Conservation (phyloP, 768 basidiomycete genomes). For the Pleurotus cornucopiae region DNA sequence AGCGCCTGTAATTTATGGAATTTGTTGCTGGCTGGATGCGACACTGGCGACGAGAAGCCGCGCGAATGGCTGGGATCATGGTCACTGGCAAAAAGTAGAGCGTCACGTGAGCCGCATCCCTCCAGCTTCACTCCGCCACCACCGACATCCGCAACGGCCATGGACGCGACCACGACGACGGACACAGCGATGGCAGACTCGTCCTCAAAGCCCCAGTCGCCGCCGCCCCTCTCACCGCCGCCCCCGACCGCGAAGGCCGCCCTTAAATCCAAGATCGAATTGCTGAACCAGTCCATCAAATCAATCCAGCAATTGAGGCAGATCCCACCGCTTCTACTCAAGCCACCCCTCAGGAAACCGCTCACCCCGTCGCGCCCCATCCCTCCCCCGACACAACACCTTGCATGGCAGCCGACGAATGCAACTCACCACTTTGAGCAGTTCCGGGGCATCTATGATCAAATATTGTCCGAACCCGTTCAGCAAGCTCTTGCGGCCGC, state of each 20-base stretch:
- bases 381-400: constrained; percentile 2
- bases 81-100: background rate
- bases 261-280: background rate
- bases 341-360: constrained; percentile 21
- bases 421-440: constrained; percentile 33
- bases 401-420: background rate
- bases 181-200: background rate
- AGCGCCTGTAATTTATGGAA: too few relatives aligned
- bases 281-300: constrained; percentile 24
- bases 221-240: background rate
- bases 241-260: background rate
- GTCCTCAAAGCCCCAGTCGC: too few relatives aligned
- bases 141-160: background rate
- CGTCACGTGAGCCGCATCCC: background rate
- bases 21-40: too few relatives aligned
- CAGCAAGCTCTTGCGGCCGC: constrained; percentile 59
- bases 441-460: constrained; percentile 43
- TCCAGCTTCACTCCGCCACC: background rate
- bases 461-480: constrained; percentile 42
- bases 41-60: background rate
- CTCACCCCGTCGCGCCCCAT: constrained; percentile 2
- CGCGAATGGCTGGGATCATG: constrained; percentile 5
- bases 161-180: background rate
- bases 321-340: constrained; percentile 41
- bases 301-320: constrained; percentile 41